A percentile compares a stretch with the other conserved stretches of the same genome.
Evolutionary conservation across 2,329 filamentous ascomycete species (phyloP).

Genomic region (Fusarium drepaniforme): DNA sequence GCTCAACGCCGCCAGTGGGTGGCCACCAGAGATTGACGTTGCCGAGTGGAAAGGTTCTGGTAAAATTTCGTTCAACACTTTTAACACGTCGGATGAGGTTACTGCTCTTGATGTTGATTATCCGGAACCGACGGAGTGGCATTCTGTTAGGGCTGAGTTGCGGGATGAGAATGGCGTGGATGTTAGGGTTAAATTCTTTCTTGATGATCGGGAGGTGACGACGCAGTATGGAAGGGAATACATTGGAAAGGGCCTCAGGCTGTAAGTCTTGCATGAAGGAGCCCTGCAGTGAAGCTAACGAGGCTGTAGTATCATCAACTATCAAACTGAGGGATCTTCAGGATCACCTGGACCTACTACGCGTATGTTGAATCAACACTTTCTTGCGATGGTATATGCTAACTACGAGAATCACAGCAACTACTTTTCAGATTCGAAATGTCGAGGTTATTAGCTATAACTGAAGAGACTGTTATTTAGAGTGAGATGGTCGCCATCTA

Average conservation of each 20-base stretch:
- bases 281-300: not conserved
- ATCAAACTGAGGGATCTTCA: constrained; percentile 34
- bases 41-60: constrained; percentile 35
- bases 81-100: constrained; percentile 31
- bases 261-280: constrained; percentile 4
- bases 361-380: not conserved
- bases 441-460: constrained; percentile 34
- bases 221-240: constrained; percentile 33
- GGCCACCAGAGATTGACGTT: constrained; percentile 36
- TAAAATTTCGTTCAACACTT: constrained; percentile 37
- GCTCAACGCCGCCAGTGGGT: constrained; percentile 31
- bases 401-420: not conserved
- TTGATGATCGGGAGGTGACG: constrained; percentile 28
- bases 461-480: not conserved
- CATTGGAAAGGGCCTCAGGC: constrained; percentile 25
- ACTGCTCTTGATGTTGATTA: constrained; percentile 27
- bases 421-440: constrained; percentile 29
- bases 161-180: constrained; percentile 32
- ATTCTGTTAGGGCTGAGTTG: constrained; percentile 33
- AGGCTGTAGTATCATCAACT: constrained; percentile 21
- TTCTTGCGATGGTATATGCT: not conserved
- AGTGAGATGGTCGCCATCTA: not conserved
- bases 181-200: constrained; percentile 37
- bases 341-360: constrained; percentile 27
- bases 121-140: constrained; percentile 24